These are phyloP conservation scores for Ceratocystis colombiana DNA, from an alignment of 2,329 filamentous ascomycete genomes.

Conservation along the genomic window DNA sequence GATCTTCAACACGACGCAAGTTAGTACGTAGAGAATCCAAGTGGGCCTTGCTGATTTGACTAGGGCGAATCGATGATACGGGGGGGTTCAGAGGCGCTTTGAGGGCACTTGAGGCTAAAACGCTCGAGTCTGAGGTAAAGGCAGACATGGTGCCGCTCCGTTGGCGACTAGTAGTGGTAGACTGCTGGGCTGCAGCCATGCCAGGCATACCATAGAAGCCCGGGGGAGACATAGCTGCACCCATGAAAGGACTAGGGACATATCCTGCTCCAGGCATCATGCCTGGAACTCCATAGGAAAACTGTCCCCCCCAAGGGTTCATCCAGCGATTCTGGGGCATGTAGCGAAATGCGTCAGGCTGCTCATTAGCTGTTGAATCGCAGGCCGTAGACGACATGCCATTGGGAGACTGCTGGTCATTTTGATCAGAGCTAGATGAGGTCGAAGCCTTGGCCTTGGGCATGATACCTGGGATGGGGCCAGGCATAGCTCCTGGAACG, in stretches of 20 bases:
- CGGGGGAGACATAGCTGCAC: conserved; percentile 15
- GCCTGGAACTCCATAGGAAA: conserved; percentile 21
- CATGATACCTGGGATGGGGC: conserved; percentile 14
- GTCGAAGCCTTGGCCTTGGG: conserved; percentile 14
- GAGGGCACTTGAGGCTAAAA: conserved; percentile 1
- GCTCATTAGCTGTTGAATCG: conserved; percentile 14
- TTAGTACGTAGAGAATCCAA: conserved; percentile 45
- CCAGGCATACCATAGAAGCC: conserved; percentile 17
- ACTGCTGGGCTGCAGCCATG: conserved; percentile 13
- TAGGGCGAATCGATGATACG: conserved; percentile 50
- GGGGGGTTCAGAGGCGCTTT: conserved; percentile 34
- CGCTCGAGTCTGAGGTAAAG: neutral
- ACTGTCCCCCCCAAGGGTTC: conserved; percentile 24
- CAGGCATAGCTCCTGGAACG: conserved; percentile 10
- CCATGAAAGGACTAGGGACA: conserved; percentile 22
- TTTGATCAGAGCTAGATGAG: conserved; percentile 10
- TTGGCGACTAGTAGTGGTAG: conserved; percentile 6
- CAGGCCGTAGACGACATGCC: neutral
- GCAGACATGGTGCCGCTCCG: conserved; percentile 14
- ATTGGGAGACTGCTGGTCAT: neutral
- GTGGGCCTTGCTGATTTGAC: conserved; percentile 52
- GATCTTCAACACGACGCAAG: conserved; percentile 40
- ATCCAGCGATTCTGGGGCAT: conserved; percentile 23
- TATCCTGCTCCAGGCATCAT: conserved; percentile 21
- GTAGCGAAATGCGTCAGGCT: conserved; percentile 18